Base-by-base conservation (phyloP, 164 flowering plant species). In the Chimonanthus salicifolius region DNA sequence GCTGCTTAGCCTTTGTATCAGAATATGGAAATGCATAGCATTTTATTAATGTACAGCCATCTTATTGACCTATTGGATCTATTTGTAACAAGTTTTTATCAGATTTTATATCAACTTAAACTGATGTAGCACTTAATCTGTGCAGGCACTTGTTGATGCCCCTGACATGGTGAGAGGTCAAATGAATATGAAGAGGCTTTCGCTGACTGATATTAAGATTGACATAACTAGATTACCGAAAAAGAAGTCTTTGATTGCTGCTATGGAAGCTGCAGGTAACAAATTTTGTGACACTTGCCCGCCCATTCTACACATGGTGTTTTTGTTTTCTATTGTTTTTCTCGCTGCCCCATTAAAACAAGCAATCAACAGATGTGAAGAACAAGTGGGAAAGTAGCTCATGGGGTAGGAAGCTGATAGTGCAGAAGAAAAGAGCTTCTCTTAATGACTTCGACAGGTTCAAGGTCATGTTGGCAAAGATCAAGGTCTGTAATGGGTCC, bases 161-260 rank as follows among this genome's bases (percentile, higher is more conserved):
- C 97, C 97, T 70, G 94, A 90, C 49, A 92, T 89, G 97, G 95
- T 88, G 63, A 83, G 98, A 73, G 71, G 89, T 74, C 94, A 92
- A 72, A 89, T 92, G 92, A 94, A 94, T 77, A 88, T 94, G 75
- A 94, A 94, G 89, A 90, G 98, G 83, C 94, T 94, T 60, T 82
- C 94, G 0, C 83, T 94, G 8, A 92, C 98, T 0, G 96, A 92
- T 69, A 89, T 94, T 76, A 94, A 85, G 68, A 88, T 92, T 83
- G 97, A 94, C 64, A 94, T 94, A 68, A 79, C 76, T 16, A 82
- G 92, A 66, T 81, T 85, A n/a, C 98, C 98, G 0, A 88, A 84
- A 74, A 94, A 94, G 90, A 94, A 94, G 84, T 68, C 82, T 44
- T 78, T 94, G 49, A 76, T 92, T 74, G 88, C 83, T 63, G 98